Percentiles rank a stretch among this genome's conserved stretches.
Evolutionary conservation across 2,329 filamentous ascomycete genomes (phyloP).

Genomic region (Trichophyton simii): DNA sequence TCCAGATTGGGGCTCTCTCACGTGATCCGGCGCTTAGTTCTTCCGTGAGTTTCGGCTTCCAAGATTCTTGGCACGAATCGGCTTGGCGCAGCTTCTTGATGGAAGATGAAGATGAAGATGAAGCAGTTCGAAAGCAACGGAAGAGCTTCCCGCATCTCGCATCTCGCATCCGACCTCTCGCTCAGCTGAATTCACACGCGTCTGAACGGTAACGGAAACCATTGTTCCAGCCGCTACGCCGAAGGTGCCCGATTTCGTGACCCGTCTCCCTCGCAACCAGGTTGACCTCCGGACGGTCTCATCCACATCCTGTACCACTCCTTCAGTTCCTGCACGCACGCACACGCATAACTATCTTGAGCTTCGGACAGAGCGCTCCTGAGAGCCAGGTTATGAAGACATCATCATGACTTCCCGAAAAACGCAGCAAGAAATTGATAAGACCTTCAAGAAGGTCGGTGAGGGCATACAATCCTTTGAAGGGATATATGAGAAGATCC

Average conservation of each 20-base stretch:
- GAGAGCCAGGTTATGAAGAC: conserved; percentile 15
- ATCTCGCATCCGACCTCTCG: neutral
- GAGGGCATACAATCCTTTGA: conserved; percentile 91
- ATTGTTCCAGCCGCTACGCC: neutral
- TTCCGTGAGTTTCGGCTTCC: neutral
- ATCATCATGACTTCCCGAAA: conserved; percentile 82
- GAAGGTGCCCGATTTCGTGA: neutral
- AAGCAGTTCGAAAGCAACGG: neutral
- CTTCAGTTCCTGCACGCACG: no score
- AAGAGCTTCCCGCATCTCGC: neutral
- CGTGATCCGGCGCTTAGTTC: neutral
- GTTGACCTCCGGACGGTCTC: neutral
- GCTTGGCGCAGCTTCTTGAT: neutral
- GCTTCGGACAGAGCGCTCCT: neutral
- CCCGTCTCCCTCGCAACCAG: neutral
- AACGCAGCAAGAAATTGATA: conserved; percentile 94
- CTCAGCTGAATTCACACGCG: neutral
- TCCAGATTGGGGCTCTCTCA: neutral
- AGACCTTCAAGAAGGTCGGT: conserved; percentile 96
- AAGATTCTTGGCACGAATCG: neutral
- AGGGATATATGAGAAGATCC: conserved; percentile 94
- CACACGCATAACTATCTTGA: neutral
- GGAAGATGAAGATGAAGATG: neutral
- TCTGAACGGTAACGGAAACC: neutral
- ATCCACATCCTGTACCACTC: no score